Evolutionary conservation across 75 land plant species (phyloP), one percentile per base, ranked within the genome.

Genomic region (Pinus taeda): DNA sequence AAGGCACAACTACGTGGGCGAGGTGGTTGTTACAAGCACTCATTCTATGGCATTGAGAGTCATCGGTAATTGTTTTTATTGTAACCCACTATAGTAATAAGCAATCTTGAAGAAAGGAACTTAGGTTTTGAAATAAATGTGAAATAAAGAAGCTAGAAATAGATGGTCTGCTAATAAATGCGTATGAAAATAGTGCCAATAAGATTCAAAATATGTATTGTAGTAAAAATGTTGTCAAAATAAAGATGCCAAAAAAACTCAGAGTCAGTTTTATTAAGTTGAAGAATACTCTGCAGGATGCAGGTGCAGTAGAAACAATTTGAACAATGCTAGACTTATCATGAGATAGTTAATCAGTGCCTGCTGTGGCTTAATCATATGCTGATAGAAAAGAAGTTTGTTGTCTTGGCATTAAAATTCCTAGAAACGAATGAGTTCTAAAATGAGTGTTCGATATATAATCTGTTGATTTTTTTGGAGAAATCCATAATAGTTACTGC

Each of bases 21-120:
- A 61, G 98, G 99, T 72, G 99, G 99, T 55, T 96, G 99, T 80
- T 96, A 96, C 79, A 96, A 96, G 82, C 99, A 96, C 74, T 93
- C 99, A 60, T 96, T 96, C 85, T 94, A 94, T 85, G 98, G 98
- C 24, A 96, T 96, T 74, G 98, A 96, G 76, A 92, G 93, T 76
- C 97, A 94, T 73, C 83, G 98, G 98, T 94, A 75, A 76, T 57
- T 76, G 24, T 79, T 3, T 71, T 76, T 22, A 22, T 75, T 59
- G 17, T n/a, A 17, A 75, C 20, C 26, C 76, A 71, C 21, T 24
- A 24, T 71, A 17, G 5, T 45, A 2, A 71, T 30, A 9, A 8
- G 4, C 26, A 21, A 21, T 24, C 11, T 63, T 63, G 66, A 63
- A 63, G n/a, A 60, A 45, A 53, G 29, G 18, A 73, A 55, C 57